These are phyloP conservation scores for Marsdenia floribunda DNA, from an alignment of 257 asterid species.

Conservation along the genomic window DNA sequence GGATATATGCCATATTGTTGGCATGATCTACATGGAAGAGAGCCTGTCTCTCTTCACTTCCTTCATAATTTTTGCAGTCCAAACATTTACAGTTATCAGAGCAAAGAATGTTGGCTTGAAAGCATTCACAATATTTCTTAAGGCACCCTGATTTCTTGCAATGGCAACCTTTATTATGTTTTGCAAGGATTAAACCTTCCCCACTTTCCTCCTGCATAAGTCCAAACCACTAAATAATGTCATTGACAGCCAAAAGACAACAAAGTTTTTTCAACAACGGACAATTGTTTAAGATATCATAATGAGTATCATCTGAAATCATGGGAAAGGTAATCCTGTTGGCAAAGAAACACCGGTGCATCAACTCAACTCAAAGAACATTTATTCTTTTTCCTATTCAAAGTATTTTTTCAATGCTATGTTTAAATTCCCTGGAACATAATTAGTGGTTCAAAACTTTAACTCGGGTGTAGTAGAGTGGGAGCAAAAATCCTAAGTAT, in stretches of 20 bases:
- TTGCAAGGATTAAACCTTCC: conserved; percentile 53
- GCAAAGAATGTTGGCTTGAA: conserved; percentile 92
- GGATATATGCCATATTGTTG: conserved; percentile 56
- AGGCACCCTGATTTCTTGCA: conserved; percentile 98
- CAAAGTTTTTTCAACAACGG: neutral
- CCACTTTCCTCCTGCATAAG: conserved; percentile 58
- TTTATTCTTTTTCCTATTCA: neutral
- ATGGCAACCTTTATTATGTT: conserved; percentile 91
- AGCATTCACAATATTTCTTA: conserved; percentile 90
- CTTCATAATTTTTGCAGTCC: conserved; percentile 94
- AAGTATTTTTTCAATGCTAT: neutral
- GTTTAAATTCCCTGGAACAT: neutral
- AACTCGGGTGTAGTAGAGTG: neutral
- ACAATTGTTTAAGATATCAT: neutral
- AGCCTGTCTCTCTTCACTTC: conserved; percentile 89
- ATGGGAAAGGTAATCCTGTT: neutral
- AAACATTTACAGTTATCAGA: conserved; percentile 89
- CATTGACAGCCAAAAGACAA: conserved; percentile 3
- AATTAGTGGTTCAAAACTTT: neutral
- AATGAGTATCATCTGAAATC: neutral
- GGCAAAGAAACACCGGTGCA: neutral
- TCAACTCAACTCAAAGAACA: neutral
- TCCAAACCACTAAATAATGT: conserved; percentile 5
- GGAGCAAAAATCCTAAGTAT: neutral
- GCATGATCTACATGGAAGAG: conserved; percentile 79